phyloP scores from a whole-genome alignment of 2,329 filamentous ascomycete genomes.

The Clarireedia monteithiana region DNA sequence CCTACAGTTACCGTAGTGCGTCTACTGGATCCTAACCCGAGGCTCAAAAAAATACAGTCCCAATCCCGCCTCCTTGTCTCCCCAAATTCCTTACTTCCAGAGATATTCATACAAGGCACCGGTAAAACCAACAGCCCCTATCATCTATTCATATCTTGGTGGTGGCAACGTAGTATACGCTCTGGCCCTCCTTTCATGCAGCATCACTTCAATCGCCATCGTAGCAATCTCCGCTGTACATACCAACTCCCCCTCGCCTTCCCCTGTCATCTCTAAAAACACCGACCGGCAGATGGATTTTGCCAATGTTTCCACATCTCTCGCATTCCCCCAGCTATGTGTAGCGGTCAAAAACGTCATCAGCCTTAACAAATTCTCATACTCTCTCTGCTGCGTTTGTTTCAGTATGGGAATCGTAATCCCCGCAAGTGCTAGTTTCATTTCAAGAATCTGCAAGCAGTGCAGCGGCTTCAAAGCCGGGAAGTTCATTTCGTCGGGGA shows the following conservation, averaged over 20 bases:
- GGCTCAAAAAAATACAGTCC: neutral
- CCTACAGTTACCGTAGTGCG: too few relatives aligned
- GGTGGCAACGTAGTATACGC: neutral
- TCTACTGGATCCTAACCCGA: neutral
- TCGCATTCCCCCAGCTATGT: conserved; percentile 16
- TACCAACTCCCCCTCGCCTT: conserved; percentile 3
- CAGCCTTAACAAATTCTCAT: neutral
- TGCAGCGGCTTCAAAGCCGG: neutral
- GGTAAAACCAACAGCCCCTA: too few relatives aligned
- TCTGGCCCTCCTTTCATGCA: conserved; percentile 7
- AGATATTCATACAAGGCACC: too few relatives aligned
- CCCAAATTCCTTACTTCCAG: too few relatives aligned
- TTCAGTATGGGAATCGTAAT: conserved; percentile 3
- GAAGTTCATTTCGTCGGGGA: conserved; percentile 36
- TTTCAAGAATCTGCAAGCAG: conserved; percentile 13
- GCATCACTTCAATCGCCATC: conserved; percentile 7
- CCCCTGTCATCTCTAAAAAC: conserved; percentile 1
- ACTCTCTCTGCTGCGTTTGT: neutral
- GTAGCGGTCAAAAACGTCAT: conserved; percentile 7
- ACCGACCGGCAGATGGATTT: conserved; percentile 11
- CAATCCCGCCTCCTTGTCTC: too few relatives aligned
- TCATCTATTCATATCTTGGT: neutral
- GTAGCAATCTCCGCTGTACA: conserved; percentile 2
- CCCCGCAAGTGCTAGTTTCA: conserved; percentile 2
- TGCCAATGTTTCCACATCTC: conserved; percentile 18